Evolutionary conservation across 352 stramenopile species (phyloP).

Genomic region (Globisporangium viniferum): DNA sequence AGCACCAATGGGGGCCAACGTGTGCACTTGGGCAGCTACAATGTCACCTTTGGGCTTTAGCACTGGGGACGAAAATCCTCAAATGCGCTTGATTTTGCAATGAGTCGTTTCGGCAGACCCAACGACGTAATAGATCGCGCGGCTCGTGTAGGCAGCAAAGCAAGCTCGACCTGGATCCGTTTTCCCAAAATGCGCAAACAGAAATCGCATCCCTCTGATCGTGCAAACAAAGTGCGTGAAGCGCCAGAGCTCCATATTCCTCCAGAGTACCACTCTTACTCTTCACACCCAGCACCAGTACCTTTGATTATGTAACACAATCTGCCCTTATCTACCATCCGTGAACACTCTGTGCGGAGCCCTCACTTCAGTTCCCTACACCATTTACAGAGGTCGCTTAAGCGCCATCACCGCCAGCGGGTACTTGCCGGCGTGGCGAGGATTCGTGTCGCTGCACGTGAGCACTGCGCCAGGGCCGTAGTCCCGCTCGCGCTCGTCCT

Average conservation of each 20-base stretch:
- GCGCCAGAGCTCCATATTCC: neutral
- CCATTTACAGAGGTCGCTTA: slow-evolving; percentile 5
- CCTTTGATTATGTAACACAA: too few species aligned
- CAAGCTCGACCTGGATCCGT: neutral
- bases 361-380: neutral
- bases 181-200: neutral
- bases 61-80: too few species aligned
- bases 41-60: too few species aligned
- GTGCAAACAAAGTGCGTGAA: neutral
- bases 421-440: slow-evolving; percentile 11
- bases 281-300: too few species aligned
- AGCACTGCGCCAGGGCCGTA: slow-evolving; percentile 14
- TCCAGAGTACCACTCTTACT: neutral
- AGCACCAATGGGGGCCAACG: too few species aligned
- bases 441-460: slow-evolving; percentile 20
- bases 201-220: neutral
- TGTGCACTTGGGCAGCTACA: too few species aligned
- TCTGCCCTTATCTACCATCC: too few species aligned
- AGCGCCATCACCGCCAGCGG: slow-evolving; percentile 13
- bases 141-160: too few species aligned
- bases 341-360: too few species aligned
- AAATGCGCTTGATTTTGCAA: too few species aligned
- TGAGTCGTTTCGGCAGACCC: too few species aligned
- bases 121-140: too few species aligned
- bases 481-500: neutral